Conservation (phyloP, 192 early-diverging fungal species). For the Entophlyctis luteolus region DNA sequence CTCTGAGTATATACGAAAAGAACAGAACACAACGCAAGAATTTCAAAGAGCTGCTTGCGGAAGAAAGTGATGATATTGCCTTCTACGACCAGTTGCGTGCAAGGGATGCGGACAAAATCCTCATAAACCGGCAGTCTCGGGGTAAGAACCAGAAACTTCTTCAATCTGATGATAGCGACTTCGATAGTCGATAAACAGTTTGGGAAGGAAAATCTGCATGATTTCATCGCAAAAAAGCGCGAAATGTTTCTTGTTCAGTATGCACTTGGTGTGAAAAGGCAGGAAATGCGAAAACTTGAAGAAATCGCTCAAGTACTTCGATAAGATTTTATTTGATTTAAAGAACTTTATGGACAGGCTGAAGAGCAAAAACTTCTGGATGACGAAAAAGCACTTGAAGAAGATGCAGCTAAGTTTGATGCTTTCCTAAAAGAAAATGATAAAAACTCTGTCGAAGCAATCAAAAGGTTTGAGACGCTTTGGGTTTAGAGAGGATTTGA, state of each 20-base stretch:
- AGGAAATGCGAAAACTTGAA: conserved; percentile 59
- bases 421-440: conserved; percentile 61
- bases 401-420: conserved; percentile 60
- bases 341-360: conserved; percentile 21
- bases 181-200: conserved; percentile 48
- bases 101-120: conserved; percentile 48
- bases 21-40: conserved; percentile 43
- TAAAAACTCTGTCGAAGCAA: conserved; percentile 59
- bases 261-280: conserved; percentile 55
- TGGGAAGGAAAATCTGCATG: conserved; percentile 55
- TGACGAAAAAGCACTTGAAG: conserved; percentile 58
- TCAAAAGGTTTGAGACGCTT: conserved; percentile 37
- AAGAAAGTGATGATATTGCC: conserved; percentile 50
- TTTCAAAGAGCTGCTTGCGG: conserved; percentile 53
- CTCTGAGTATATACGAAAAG: conserved; percentile 49
- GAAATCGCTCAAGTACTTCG: conserved; percentile 49
- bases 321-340: not conserved
- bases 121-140: conserved; percentile 45
- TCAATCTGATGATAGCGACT: not conserved
- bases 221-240: conserved; percentile 57
- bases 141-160: conserved; percentile 26
- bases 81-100: conserved; percentile 49
- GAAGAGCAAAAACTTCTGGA: conserved; percentile 60
- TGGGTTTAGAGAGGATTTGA: not conserved
- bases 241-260: conserved; percentile 62